phyloP scores from a whole-genome alignment of 352 stramenopile species.

The Pythium phragmiticola region DNA sequence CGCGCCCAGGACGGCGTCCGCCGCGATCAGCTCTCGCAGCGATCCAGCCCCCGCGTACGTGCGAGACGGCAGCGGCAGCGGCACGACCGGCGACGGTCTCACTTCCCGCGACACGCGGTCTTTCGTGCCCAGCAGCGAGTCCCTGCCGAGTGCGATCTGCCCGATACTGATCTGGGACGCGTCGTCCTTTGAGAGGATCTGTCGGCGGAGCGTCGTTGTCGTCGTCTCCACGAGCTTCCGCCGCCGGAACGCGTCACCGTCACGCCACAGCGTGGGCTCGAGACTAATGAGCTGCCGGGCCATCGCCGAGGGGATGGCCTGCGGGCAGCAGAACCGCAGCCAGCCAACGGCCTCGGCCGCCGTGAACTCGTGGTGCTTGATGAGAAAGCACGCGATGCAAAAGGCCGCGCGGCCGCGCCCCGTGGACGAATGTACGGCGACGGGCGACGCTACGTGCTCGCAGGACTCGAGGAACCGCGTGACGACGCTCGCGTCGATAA shows the following conservation, averaged over 20 bases:
- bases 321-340: constrained; percentile 93
- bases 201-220: background rate
- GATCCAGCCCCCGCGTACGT: background rate
- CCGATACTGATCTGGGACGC: constrained; percentile 57
- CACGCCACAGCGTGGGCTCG: constrained; percentile 72
- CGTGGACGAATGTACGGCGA: constrained; percentile 84
- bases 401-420: constrained; percentile 90
- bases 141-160: constrained; percentile 52
- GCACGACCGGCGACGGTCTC: constrained; percentile 5
- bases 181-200: constrained; percentile 8
- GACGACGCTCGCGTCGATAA: constrained; percentile 65
- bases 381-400: constrained; percentile 97
- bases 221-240: background rate
- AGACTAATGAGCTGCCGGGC: constrained; percentile 91
- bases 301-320: constrained; percentile 79
- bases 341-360: constrained; percentile 94
- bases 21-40: constrained; percentile 19
- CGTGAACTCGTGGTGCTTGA: constrained; percentile 97
- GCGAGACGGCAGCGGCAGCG: background rate
- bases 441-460: constrained; percentile 52
- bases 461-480: constrained; percentile 85
- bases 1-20: constrained; percentile 16
- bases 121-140: constrained; percentile 56
- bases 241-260: constrained; percentile 46
- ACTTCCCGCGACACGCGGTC: constrained; percentile 21